phyloP scores from a whole-genome alignment of 257 asterid species.

The Fraxinus anomala region DNA sequence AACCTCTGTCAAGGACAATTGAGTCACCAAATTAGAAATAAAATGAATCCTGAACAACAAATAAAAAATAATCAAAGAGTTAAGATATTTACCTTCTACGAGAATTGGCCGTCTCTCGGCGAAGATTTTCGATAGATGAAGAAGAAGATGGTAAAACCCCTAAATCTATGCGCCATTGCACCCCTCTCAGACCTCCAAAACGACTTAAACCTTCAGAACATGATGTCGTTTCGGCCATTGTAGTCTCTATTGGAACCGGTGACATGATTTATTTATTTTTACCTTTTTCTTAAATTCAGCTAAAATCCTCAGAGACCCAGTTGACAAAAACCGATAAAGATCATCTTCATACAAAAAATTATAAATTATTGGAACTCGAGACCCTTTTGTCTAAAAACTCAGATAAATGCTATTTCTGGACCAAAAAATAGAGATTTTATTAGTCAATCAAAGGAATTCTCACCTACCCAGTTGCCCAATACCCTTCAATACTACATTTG shows the following conservation, averaged over 20 bases:
- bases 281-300: constrained; percentile 21
- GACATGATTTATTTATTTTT: constrained; percentile 2
- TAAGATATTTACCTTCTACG: constrained; percentile 71
- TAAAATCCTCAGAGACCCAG: constrained; percentile 20
- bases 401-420: constrained; percentile 7
- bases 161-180: constrained; percentile 91
- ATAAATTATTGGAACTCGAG: neutral
- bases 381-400: constrained; percentile 11
- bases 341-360: neutral
- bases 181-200: constrained; percentile 76
- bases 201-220: constrained; percentile 37
- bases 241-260: constrained; percentile 27
- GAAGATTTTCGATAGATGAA: constrained; percentile 74
- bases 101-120: constrained; percentile 82
- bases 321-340: constrained; percentile 1
- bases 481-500: neutral
- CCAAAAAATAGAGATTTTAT: constrained; percentile 11
- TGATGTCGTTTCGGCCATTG: constrained; percentile 46
- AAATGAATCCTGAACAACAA: neutral
- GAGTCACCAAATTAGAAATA: neutral
- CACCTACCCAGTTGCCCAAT: constrained; percentile 33
- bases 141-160: constrained; percentile 81
- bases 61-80: neutral
- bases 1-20: neutral
- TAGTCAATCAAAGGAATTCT: constrained; percentile 14